phyloP scores from a whole-genome alignment of 257 asterid genomes.

The Thymus quinquecostatus region DNA sequence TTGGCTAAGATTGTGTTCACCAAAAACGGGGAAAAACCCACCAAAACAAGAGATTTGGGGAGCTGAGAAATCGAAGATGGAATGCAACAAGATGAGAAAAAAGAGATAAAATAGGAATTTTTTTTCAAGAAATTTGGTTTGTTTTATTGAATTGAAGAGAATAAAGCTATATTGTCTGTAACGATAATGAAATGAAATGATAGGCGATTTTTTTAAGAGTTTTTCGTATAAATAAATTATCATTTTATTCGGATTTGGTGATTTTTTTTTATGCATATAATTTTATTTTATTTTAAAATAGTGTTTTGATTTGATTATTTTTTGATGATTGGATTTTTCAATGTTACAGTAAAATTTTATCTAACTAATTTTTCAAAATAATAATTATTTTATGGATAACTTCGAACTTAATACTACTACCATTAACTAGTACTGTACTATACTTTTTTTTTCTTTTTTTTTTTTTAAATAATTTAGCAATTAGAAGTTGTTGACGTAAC shows the following conservation, averaged over 20 bases:
- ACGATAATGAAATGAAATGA: not conserved
- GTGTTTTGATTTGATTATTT: not conserved
- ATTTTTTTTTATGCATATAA: too few relatives aligned
- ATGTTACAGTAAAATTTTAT: not conserved
- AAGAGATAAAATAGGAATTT: not conserved
- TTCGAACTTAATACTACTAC: too few relatives aligned
- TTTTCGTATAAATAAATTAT: too few relatives aligned
- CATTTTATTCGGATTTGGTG: too few relatives aligned
- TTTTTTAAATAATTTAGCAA: not conserved
- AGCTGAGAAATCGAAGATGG: slow-evolving; percentile 13
- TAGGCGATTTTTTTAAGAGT: too few relatives aligned
- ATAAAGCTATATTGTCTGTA: slow-evolving; percentile 11
- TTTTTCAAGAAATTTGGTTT: not conserved
- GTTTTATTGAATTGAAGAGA: not conserved
- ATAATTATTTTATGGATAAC: not conserved
- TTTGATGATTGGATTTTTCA: not conserved
- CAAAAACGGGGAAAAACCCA: slow-evolving; percentile 14
- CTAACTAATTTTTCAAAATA: not conserved
- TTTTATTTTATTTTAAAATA: too few relatives aligned
- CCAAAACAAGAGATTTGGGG: slow-evolving; percentile 2
- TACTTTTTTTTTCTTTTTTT: too few relatives aligned
- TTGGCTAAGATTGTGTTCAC: slow-evolving; percentile 15
- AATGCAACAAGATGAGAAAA: slow-evolving; percentile 4
- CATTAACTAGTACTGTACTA: too few relatives aligned
- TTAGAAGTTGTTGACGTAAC: not conserved